These are phyloP conservation scores for Tolypocladium tropicale DNA, from an alignment of 2,329 filamentous ascomycete genomes.

Conservation along the genomic window DNA sequence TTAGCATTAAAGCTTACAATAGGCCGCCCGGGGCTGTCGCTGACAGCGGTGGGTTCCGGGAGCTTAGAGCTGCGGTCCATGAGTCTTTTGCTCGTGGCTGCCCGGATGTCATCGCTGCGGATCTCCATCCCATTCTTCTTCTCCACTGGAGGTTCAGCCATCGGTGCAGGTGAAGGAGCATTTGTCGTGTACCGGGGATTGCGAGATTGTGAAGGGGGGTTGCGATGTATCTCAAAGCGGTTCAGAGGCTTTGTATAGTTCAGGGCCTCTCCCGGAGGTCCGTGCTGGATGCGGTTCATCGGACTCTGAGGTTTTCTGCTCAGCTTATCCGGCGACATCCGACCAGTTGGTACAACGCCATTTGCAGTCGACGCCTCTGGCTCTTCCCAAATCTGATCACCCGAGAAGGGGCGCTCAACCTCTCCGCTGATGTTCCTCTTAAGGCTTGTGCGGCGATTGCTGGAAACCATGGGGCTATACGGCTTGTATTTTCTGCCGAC, in stretches of 20 bases:
- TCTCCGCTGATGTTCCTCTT: constrained; percentile 64
- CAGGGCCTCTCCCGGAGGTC: constrained; percentile 29
- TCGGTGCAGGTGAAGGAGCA: constrained; percentile 21
- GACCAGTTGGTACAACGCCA: constrained; percentile 8
- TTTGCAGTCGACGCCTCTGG: constrained; percentile 38
- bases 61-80: constrained; percentile 80
- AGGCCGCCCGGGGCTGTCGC: constrained; percentile 78
- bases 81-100: constrained; percentile 80
- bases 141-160: constrained; percentile 32
- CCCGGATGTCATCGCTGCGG: constrained; percentile 75
- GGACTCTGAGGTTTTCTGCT: constrained; percentile 22
- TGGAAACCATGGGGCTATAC: constrained; percentile 28
- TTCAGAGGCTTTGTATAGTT: constrained; percentile 26
- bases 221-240: constrained; percentile 68
- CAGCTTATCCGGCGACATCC: constrained; percentile 21
- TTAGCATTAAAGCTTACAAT: constrained; percentile 94
- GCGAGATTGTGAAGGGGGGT: constrained; percentile 72
- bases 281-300: constrained; percentile 24
- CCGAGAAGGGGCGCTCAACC: constrained; percentile 55
- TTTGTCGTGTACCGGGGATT: constrained; percentile 75
- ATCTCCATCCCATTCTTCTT: constrained; percentile 76
- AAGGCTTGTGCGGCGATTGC: constrained; percentile 49
- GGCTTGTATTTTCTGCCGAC: constrained; percentile 22
- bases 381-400: constrained; percentile 84
- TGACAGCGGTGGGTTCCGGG: constrained; percentile 82